These are phyloP conservation scores for Phytophthora ramorum DNA, from an alignment of 352 stramenopile genomes.

Conservation along the genomic window DNA sequence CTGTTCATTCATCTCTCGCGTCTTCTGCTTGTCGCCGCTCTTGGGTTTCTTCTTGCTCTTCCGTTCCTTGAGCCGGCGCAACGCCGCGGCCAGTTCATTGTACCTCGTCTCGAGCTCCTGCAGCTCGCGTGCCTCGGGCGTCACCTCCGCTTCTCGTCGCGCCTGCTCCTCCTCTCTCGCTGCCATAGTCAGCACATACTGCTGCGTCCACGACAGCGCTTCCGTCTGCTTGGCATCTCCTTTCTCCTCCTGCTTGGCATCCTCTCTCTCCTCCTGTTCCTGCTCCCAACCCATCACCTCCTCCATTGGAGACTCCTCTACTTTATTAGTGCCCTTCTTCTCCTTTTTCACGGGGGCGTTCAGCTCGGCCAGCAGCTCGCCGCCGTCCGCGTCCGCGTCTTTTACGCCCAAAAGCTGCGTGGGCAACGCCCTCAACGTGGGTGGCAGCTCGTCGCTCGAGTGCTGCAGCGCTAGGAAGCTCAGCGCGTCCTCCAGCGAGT, in stretches of 20 bases:
- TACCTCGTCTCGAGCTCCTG: constrained; percentile 62
- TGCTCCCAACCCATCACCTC: not conserved
- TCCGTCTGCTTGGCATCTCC: constrained; percentile 16
- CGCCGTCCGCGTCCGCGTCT: constrained; percentile 23
- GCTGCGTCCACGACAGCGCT: constrained; percentile 78
- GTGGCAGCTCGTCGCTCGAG: constrained; percentile 62
- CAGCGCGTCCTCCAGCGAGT: constrained; percentile 74
- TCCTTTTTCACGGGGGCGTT: constrained; percentile 9
- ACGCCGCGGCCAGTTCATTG: constrained; percentile 36
- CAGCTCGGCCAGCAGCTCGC: constrained; percentile 45
- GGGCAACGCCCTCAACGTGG: constrained; percentile 44
- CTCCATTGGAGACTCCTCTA: not conserved
- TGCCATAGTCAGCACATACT: constrained; percentile 72
- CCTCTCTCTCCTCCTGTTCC: constrained; percentile 4
- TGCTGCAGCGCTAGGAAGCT: constrained; percentile 67
- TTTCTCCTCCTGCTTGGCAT: constrained; percentile 28
- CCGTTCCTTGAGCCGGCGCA: constrained; percentile 51
- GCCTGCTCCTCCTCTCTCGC: constrained; percentile 52
- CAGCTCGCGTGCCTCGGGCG: constrained; percentile 45
- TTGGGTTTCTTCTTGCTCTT: constrained; percentile 74
- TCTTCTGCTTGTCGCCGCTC: constrained; percentile 46
- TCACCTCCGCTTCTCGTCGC: constrained; percentile 42
- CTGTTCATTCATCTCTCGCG: constrained; percentile 46
- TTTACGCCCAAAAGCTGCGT: constrained; percentile 10
- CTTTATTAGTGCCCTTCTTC: constrained; percentile 7